Evolutionary conservation across 176 grass and related monocot genomes (phyloP), one percentile per base, ranked within the genome.

Genomic region (Cenchrus fungigraminus): DNA sequence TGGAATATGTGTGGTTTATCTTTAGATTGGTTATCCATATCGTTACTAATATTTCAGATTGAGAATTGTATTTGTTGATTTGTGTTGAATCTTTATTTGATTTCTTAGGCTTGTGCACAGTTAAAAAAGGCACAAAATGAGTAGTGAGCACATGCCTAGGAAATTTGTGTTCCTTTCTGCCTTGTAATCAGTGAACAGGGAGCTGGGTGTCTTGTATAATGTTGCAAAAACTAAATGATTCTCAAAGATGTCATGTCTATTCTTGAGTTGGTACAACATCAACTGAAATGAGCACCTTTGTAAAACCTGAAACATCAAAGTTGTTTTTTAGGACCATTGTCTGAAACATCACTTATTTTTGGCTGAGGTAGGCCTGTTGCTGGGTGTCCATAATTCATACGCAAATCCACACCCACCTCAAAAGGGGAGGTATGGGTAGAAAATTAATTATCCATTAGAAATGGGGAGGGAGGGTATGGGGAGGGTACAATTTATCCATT

Each of bases 51-150:
- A 71, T 17, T 55, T 68, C 13, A 71, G 12, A 56, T 59, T 46
- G 65, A 12, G 12, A 45, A 12, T 16, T 22, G 19, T 62, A 62
- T 71, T 42, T 81, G 31, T 55, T 15, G 50, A n/a, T 69, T 14
- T 14, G 14, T 82, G 19, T 70, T 70, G 51, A 43, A 29, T n/a
- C 0, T 40, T 68, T 6, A 68, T 14, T 42, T n/a, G 6, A 68
- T 67, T 45, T 67, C 16, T 67, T 80, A 20, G 15, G 46, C 15
- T 53, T 66, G 61, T 66, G 62, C 77, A 66, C 25, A 64, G n/a
- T 79, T 31, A 73, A 13, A 7, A 67, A 12, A 0, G 8, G 34
- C 45, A 40, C 52, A 53, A 25, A 62, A 79, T 53, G 16, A 47
- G 68, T 71, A 46, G 61, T 70, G 43, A 31, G 62, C 47, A 66